Evolutionary conservation across 306 rosid genomes (phyloP).

Genomic region (Vigna reflexopilosa): DNA sequence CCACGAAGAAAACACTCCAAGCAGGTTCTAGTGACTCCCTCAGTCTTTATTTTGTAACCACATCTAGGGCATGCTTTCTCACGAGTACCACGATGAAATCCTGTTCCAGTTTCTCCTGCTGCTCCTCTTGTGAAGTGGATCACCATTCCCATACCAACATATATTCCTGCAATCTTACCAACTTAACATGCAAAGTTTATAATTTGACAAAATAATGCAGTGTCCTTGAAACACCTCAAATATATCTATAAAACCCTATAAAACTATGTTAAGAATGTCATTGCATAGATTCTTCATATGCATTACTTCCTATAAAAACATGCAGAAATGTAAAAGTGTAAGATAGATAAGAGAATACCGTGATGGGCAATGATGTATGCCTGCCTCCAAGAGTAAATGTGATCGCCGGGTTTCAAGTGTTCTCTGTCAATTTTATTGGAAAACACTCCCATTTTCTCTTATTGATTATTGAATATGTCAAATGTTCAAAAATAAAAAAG

Average conservation of each 20-base stretch:
- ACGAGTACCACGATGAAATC: conserved; percentile 10
- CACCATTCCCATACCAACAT: conserved; percentile 68
- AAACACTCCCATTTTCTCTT: conserved; percentile 62
- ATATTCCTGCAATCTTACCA: conserved; percentile 62
- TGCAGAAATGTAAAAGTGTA: background rate
- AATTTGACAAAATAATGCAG: too few species aligned
- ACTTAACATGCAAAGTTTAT: too few species aligned
- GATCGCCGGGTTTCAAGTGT: conserved; percentile 70
- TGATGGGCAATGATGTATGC: conserved; percentile 80
- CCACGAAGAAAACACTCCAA: conserved; percentile 72
- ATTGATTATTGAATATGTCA: background rate
- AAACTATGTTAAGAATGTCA: too few species aligned
- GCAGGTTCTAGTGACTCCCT: conserved; percentile 71
- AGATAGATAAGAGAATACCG: conserved; percentile 48
- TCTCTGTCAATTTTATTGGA: conserved; percentile 64
- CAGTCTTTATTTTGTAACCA: conserved; percentile 46
- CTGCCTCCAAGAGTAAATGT: conserved; percentile 81
- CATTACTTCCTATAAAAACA: background rate
- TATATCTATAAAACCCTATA: too few species aligned
- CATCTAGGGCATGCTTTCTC: conserved; percentile 65
- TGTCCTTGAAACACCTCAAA: too few species aligned
- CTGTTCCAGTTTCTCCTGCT: conserved; percentile 57
- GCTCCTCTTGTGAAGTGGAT: conserved; percentile 74
- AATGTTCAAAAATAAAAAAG: background rate
- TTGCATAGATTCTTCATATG: too few species aligned